Conservation (phyloP, 1,139 yeast species). For the Chernovozyma aurita region DNA sequence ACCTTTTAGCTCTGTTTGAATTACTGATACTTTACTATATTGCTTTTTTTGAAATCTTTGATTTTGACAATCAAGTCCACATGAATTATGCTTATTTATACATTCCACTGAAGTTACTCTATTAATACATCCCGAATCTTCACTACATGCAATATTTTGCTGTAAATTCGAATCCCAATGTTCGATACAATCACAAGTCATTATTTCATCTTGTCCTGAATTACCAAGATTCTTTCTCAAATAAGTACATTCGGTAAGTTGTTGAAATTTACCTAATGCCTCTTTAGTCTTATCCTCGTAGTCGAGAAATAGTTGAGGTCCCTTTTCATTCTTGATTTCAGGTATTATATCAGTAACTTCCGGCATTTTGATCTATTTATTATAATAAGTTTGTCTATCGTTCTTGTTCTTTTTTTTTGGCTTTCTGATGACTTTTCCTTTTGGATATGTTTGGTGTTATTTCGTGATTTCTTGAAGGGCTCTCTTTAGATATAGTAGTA, state of each 20-base stretch:
- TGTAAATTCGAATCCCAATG: conserved; percentile 32
- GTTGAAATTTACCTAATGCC: conserved; percentile 57
- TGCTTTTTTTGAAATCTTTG: conserved; percentile 78
- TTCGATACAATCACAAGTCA: conserved; percentile 86
- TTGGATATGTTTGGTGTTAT: too few species aligned
- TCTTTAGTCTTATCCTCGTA: conserved; percentile 64
- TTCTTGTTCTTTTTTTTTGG: neutral
- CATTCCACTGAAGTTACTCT: conserved; percentile 91
- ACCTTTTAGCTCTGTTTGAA: conserved; percentile 80
- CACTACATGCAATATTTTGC: conserved; percentile 72
- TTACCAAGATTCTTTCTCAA: conserved; percentile 55
- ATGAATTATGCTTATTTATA: conserved; percentile 62
- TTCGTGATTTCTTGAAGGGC: too few species aligned
- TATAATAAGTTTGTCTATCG: neutral
- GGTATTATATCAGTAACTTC: neutral
- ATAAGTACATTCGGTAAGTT: conserved; percentile 58
- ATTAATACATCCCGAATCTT: conserved; percentile 85
- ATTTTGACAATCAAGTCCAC: conserved; percentile 80
- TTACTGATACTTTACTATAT: conserved; percentile 71
- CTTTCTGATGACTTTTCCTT: neutral
- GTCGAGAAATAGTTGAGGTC: conserved; percentile 37
- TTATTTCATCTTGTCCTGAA: conserved; percentile 65
- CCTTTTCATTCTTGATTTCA: neutral
- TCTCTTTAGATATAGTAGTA: too few species aligned
- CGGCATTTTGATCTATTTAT: neutral